Evolutionary conservation across 768 basidiomycete genomes (phyloP).

Genomic region (Hypholoma fasciculare): DNA sequence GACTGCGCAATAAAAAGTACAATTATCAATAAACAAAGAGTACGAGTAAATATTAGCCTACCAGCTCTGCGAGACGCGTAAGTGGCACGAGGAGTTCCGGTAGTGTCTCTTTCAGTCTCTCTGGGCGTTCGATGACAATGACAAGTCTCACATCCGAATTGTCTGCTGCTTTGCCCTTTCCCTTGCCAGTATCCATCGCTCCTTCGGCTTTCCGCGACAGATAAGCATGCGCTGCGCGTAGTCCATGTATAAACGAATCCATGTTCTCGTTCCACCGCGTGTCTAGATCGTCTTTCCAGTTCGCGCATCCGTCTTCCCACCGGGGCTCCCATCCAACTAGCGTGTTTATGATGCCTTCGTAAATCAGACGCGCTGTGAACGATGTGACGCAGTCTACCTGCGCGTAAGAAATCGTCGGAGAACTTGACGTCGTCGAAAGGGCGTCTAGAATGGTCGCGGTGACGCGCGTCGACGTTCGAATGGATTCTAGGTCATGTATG

Average conservation of each 20-base stretch:
- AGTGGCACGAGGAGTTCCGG: conserved; percentile 72
- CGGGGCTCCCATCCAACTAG: conserved; percentile 54
- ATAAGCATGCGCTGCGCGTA: conserved; percentile 39
- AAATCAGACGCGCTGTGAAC: conserved; percentile 63
- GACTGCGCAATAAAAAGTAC: conserved; percentile 41
- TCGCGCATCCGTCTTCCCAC: conserved; percentile 63
- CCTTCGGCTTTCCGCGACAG: conserved; percentile 16
- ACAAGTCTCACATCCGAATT: conserved; percentile 44
- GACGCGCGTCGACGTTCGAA: conserved; percentile 45
- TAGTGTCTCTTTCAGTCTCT: conserved; percentile 59
- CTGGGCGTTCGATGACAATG: conserved; percentile 66
- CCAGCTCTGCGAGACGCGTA: conserved; percentile 70
- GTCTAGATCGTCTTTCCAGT: conserved; percentile 48
- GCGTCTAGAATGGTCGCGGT: conserved; percentile 36
- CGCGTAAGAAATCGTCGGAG: conserved; percentile 38
- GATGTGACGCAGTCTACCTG: conserved; percentile 57
- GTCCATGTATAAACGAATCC: conserved; percentile 70
- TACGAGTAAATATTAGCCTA: conserved; percentile 28
- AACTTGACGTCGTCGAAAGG: conserved; percentile 18
- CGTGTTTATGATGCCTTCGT: conserved; percentile 62
- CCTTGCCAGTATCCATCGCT: conserved; percentile 30
- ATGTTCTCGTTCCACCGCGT: conserved; percentile 62
- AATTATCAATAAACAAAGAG: neutral
- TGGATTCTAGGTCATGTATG: conserved; percentile 56
- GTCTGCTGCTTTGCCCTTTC: conserved; percentile 24